Evolutionary conservation across 805 yeast genomes (phyloP).

Genomic region (Metschnikowia aberdeeniae): DNA sequence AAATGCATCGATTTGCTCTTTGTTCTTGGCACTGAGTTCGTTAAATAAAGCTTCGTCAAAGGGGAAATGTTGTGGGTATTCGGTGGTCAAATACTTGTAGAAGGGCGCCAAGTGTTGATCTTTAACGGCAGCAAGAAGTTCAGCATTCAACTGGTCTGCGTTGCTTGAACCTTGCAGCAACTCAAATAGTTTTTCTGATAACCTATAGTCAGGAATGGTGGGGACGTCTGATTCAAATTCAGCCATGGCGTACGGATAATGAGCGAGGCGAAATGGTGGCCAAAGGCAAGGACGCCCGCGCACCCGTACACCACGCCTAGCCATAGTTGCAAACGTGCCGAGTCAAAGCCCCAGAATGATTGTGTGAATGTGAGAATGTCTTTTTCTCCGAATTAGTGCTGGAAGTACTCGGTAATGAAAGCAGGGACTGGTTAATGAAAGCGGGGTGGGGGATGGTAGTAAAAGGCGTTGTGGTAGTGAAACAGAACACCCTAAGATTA

Average conservation of each 20-base stretch:
- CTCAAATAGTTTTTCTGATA: constrained; percentile 77
- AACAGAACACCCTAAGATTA: no score
- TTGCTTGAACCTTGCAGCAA: constrained; percentile 36
- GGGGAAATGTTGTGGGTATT: constrained; percentile 33
- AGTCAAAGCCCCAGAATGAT: no score
- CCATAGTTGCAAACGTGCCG: no score
- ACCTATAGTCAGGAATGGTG: constrained; percentile 73
- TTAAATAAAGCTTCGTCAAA: constrained; percentile 63
- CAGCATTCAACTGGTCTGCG: constrained; percentile 34
- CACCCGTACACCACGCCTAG: background rate
- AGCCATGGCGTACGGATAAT: constrained; percentile 11
- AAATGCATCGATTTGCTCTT: constrained; percentile 49
- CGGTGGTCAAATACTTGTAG: constrained; percentile 56
- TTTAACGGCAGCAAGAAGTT: constrained; percentile 52
- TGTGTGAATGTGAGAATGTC: no score
- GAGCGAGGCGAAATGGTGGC: constrained; percentile 5
- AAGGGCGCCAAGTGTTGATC: constrained; percentile 74
- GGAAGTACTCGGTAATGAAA: no score
- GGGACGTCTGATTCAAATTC: constrained; percentile 46
- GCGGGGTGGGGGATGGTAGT: no score
- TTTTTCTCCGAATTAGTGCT: no score
- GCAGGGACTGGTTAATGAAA: no score
- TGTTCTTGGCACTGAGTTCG: constrained; percentile 49
- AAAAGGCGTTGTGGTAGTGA: no score
- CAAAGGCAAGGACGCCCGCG: constrained; percentile 1